Percentiles rank a stretch among this genome's conserved stretches.
These are phyloP conservation scores for Conidiobolus coronatus DNA, from an alignment of 371 early-diverging fungal species.

Conservation along the genomic window DNA sequence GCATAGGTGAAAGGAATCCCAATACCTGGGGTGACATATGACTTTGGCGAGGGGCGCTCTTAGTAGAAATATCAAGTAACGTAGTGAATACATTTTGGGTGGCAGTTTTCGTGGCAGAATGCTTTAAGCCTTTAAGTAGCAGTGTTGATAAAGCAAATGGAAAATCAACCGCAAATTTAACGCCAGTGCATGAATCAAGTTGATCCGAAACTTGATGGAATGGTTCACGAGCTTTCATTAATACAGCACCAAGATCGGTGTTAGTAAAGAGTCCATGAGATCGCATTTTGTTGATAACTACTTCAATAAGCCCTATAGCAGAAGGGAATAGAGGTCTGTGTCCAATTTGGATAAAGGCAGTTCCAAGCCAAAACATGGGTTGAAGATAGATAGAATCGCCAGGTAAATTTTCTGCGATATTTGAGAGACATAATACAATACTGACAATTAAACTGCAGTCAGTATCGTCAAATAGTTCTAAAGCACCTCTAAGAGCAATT, in stretches of 20 bases:
- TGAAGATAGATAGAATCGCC: constrained; percentile 50
- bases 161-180: constrained; percentile 68
- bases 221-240: constrained; percentile 47
- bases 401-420: constrained; percentile 62
- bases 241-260: constrained; percentile 29
- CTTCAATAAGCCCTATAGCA: constrained; percentile 42
- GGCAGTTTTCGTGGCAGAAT: constrained; percentile 40
- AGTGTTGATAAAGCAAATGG: constrained; percentile 63
- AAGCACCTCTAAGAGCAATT: constrained; percentile 60
- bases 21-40: constrained; percentile 26
- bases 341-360: constrained; percentile 66
- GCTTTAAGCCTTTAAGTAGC: constrained; percentile 59
- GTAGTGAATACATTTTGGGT: constrained; percentile 44
- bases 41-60: constrained; percentile 12
- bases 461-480: constrained; percentile 59
- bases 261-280: constrained; percentile 41
- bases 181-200: constrained; percentile 45
- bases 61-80: constrained; percentile 44
- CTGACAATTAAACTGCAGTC: constrained; percentile 51
- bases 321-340: constrained; percentile 47
- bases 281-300: constrained; percentile 49
- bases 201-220: constrained; percentile 22
- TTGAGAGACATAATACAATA: constrained; percentile 70
- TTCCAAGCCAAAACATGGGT: constrained; percentile 72
- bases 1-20: constrained; percentile 48